phyloP scores from a whole-genome alignment of 352 stramenopile species.

The Phytophthora crassamura region DNA sequence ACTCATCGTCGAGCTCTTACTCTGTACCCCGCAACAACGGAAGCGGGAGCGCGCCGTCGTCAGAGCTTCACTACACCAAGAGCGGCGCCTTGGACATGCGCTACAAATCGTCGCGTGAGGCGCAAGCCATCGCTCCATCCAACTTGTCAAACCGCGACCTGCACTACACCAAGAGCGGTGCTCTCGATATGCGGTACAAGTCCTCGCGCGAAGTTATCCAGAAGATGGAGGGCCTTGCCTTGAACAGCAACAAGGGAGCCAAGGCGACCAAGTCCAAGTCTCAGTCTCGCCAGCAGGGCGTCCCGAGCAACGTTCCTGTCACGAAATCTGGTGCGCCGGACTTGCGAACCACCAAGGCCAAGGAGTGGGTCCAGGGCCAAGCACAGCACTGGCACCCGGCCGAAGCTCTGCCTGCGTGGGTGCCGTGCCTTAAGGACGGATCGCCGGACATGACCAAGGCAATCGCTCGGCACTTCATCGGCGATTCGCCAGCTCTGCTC shows the following conservation, averaged over 20 bases:
- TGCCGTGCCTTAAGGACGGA: slow-evolving; percentile 41
- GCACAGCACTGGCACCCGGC: slow-evolving; percentile 30
- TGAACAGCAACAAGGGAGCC: slow-evolving; percentile 16
- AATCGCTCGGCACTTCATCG: slow-evolving; percentile 34
- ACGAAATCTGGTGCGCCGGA: slow-evolving; percentile 37
- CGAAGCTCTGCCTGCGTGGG: slow-evolving; percentile 29
- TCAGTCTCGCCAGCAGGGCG: background rate
- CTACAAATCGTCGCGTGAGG: slow-evolving; percentile 33
- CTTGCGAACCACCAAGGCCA: slow-evolving; percentile 31
- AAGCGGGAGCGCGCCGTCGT: background rate
- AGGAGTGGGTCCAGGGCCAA: slow-evolving; percentile 39
- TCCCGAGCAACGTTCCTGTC: slow-evolving; percentile 27
- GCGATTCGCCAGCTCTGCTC: slow-evolving; percentile 19
- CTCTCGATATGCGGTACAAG: slow-evolving; percentile 40
- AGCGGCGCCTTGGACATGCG: slow-evolving; percentile 33
- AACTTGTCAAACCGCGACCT: too few relatives aligned
- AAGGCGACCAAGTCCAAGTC: slow-evolving; percentile 16
- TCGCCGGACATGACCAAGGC: slow-evolving; percentile 39
- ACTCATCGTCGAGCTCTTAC: background rate
- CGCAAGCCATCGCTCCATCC: too few relatives aligned
- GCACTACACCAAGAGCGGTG: too few relatives aligned
- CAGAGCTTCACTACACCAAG: slow-evolving; percentile 16
- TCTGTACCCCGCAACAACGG: background rate
- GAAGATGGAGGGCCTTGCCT: slow-evolving; percentile 35
- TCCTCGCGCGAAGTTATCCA: slow-evolving; percentile 27